Conservation (phyloP, 2,329 filamentous ascomycete species). For the Trichoderma sp. region DNA sequence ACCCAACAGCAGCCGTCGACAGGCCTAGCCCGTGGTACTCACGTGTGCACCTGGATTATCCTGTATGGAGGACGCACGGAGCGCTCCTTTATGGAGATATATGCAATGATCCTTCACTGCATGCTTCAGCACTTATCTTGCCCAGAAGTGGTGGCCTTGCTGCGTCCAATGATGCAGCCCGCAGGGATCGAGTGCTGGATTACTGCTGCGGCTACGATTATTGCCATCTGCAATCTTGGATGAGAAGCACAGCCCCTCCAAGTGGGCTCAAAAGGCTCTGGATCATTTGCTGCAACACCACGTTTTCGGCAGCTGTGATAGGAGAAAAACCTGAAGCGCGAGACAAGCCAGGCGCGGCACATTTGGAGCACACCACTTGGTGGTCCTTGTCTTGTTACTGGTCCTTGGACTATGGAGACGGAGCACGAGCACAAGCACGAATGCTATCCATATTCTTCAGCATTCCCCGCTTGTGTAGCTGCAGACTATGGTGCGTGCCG, state of each 20-base stretch:
- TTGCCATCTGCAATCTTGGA: background rate
- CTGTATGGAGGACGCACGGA: background rate
- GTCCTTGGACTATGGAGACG: background rate
- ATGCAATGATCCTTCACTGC: background rate
- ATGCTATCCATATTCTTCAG: background rate
- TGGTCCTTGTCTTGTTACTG: background rate
- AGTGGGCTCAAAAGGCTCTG: background rate
- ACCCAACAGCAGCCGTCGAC: background rate
- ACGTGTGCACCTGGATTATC: background rate
- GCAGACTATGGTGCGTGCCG: slow-evolving; percentile 20
- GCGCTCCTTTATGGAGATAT: background rate
- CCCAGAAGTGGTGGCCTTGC: background rate
- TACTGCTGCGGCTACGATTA: background rate
- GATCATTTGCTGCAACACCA: background rate
- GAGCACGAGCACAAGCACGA: background rate
- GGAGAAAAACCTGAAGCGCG: slow-evolving; percentile 2
- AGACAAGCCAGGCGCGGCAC: slow-evolving; percentile 8
- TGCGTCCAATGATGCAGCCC: background rate
- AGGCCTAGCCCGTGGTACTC: background rate
- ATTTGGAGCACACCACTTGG: background rate
- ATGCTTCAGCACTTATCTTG: slow-evolving; percentile 11
- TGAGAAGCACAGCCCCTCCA: slow-evolving; percentile 12
- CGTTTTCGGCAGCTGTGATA: slow-evolving; percentile 4
- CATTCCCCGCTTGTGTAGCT: slow-evolving; percentile 16
- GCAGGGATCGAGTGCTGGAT: background rate